Conservation (phyloP, 140 eudicot species). For the Cichorium intybus region DNA sequence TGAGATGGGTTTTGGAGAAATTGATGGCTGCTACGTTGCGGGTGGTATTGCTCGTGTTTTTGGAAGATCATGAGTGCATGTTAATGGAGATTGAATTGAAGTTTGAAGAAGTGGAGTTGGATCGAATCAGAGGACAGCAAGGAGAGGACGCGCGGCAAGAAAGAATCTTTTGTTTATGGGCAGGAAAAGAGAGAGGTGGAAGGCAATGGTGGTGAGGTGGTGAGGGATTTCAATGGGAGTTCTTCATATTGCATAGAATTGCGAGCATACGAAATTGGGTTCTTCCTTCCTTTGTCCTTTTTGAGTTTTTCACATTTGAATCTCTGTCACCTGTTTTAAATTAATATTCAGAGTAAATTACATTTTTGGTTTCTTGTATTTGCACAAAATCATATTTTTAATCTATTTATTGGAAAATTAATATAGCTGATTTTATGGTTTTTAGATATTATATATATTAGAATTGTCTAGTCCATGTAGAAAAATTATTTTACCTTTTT, state of each 20-base stretch:
- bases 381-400: no score
- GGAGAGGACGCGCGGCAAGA: conserved; percentile 16
- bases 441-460: no score
- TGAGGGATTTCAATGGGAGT: not conserved
- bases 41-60: not conserved
- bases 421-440: no score
- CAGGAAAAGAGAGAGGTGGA: not conserved
- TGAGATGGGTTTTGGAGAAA: conserved; percentile 17
- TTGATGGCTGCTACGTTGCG: not conserved
- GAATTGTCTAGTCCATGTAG: no score
- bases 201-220: conserved; percentile 2
- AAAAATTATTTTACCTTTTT: no score
- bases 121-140: conserved; percentile 4
- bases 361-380: no score
- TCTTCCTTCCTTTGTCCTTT: not conserved
- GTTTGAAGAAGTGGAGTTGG: conserved; percentile 9
- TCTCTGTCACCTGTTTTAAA: no score
- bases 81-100: not conserved
- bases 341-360: no score
- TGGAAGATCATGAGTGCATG: conserved; percentile 21
- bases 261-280: not conserved
- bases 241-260: not conserved
- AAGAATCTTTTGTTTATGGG: conserved; percentile 4
- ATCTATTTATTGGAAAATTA: no score
- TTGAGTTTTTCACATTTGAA: not conserved